Evolutionary conservation across 1,284 basidiomycete genomes (phyloP), one percentile per base, ranked within the genome.

Genomic region (Uromyces viciae-fabae): DNA sequence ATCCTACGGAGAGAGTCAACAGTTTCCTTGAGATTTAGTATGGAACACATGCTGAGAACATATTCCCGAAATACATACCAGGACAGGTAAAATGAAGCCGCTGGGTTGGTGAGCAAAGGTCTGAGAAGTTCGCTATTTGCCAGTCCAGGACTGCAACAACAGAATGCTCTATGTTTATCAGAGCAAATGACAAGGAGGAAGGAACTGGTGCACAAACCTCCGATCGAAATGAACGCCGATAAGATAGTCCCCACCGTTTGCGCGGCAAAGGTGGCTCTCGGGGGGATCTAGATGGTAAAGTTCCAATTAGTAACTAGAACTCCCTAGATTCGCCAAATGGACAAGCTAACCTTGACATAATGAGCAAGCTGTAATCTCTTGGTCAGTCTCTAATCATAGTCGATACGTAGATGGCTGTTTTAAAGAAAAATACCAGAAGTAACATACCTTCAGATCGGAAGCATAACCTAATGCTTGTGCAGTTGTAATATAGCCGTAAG

Each of bases 401-500:
- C 64, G 42, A n/a, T n/a, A n/a, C n/a, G n/a, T 38, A 0, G 7
- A 36, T 8, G 54, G 54, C n/a, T 22, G 38, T 11, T 31, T 58
- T n/a, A 1, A 69, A 46, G 33, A 72, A 33, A 33, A 0, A n/a
- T n/a, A n/a, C n/a, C n/a, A n/a, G 15, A 38, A 31, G 11, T 31
- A 38, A 17, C 68, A 22, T 56, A 79, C 77, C 42, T 79, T 79
- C 11, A 79, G 46, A 68, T 79, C 77, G 22, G 77, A 58, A 3
- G 68, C 77, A 56, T 79, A 79, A 49, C 77, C 56, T 14, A 79
- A 56, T 14, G 77, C 77, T 60, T 79, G 77, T 17, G 66, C 68
- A 66, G 69, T 72, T 9, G 77, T 79, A 25, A 79, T 79, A 54
- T 79, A 79, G 25, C 77, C 77, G 56, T 71, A 79, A n/a, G 77